Conservation (phyloP, 2,329 filamentous ascomycete genomes). For the Orbilia oligospora region DNA sequence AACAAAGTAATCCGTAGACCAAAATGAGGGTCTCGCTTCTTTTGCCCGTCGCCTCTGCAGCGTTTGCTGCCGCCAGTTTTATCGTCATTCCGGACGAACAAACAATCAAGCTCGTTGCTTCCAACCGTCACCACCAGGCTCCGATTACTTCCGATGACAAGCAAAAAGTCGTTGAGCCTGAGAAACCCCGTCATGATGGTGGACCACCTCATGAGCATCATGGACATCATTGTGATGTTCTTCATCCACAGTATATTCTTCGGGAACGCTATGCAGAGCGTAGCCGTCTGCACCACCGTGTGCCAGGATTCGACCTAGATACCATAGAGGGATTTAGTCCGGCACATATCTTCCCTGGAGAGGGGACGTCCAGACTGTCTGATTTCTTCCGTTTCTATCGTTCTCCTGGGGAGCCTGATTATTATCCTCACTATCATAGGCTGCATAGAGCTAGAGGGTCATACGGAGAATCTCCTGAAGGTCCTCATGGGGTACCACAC, state of each 20-base stretch:
- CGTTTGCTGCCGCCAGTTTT: constrained; percentile 41
- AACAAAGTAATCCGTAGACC: constrained; percentile 7
- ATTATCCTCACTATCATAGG: too few relatives aligned
- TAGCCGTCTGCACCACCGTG: background rate
- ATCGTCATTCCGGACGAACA: constrained; percentile 53
- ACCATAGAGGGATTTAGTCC: constrained; percentile 27
- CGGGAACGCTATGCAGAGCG: background rate
- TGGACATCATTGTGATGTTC: background rate
- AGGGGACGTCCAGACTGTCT: background rate
- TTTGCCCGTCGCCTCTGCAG: constrained; percentile 48
- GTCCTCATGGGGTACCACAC: background rate
- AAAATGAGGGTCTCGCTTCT: constrained; percentile 60
- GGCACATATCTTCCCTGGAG: background rate
- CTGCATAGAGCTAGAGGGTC: too few relatives aligned
- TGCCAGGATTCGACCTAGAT: background rate
- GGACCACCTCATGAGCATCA: constrained; percentile 28
- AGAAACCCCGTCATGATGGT: constrained; percentile 15
- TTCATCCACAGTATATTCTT: constrained; percentile 47
- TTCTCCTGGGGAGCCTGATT: constrained; percentile 10
- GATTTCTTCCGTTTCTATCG: constrained; percentile 38
- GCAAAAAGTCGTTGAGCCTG: background rate
- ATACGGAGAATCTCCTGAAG: background rate
- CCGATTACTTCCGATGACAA: constrained; percentile 51
- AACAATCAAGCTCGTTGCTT: constrained; percentile 29
- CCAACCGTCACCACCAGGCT: constrained; percentile 41